Evolutionary conservation across 768 basidiomycete species (phyloP), one percentile per base, ranked within the genome.

Genomic region (Amylocystis lapponica): DNA sequence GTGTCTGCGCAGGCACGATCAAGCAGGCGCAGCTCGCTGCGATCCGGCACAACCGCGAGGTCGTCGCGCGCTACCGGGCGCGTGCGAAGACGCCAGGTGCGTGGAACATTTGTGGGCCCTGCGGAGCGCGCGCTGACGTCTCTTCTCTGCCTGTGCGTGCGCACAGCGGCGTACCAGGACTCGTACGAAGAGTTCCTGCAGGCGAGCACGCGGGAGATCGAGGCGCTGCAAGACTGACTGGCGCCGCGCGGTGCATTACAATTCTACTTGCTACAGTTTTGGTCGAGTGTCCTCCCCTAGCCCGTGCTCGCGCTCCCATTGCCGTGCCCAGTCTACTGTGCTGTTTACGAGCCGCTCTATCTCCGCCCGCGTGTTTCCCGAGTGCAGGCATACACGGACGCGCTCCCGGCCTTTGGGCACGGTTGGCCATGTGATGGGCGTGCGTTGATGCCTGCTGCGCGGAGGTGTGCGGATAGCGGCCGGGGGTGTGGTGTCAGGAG

Each of bases 341-440:
- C 40, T 56, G 22, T 20, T 20, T 34, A 53, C 56, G 11, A 96
- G 64, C 12, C 62, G 57, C 29, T 78, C 74, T 3, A 95, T 70
- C 22, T 94, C 82, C 29, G 65, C 69, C 2, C 54, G 45, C 25
- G 79, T 78, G 54, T 94, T 90, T 2, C 74, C 79, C 0, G 91
- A 80, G 55, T 93, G 87, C 21, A 97, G 55, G 60, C 94, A 97
- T n/a, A 97, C 76, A 3, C 94, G 65, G 2, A 97, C 83, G 14
- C 93, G 76, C 47, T 93, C 86, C 46, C 75, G 76, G 8, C 89
- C 92, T 41, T 81, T 83, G 0, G 93, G 90, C 0, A 96, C 93
- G 0, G 93, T 96, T 0, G 95, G 94, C 70, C 83, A 85, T 9
- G 78, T 81, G 31, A 92, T 90, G 86, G 80, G 3, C 83, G 78